phyloP scores from a whole-genome alignment of 1,284 basidiomycete genomes.

The Fistulinella staudtii region DNA sequence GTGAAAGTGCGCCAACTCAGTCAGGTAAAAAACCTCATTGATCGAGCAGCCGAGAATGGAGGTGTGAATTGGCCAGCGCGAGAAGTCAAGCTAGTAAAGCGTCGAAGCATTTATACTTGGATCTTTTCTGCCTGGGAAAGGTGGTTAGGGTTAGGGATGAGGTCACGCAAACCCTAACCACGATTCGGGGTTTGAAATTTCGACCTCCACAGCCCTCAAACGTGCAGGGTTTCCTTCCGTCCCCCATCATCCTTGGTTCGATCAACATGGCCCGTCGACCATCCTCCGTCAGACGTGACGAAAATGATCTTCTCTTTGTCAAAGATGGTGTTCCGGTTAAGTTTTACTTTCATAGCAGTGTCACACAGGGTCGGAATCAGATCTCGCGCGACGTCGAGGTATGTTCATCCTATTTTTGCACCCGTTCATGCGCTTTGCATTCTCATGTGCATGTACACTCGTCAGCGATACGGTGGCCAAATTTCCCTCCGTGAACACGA shows the following conservation, averaged over 20 bases:
- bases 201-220: not conserved
- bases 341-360: slow-evolving; percentile 29
- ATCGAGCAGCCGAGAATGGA: too few species aligned
- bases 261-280: slow-evolving; percentile 8
- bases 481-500: slow-evolving; percentile 16
- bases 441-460: not conserved
- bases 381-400: slow-evolving; percentile 26
- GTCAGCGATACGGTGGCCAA: slow-evolving; percentile 22
- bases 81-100: too few species aligned
- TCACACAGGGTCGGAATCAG: slow-evolving; percentile 18
- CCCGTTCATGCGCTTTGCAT: not conserved
- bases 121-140: too few species aligned
- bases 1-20: too few species aligned
- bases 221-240: not conserved
- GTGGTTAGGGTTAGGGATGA: slow-evolving; percentile 15
- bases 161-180: slow-evolving; percentile 29
- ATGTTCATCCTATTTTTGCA: not conserved
- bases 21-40: too few species aligned
- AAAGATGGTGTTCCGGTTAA: slow-evolving; percentile 22
- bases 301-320: slow-evolving; percentile 18
- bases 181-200: slow-evolving; percentile 28
- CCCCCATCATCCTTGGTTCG: not conserved
- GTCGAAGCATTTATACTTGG: too few species aligned
- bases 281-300: not conserved
- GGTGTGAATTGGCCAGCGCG: too few species aligned